Conservation (phyloP, 352 stramenopile genomes). For the Globisporangium yorkense region DNA sequence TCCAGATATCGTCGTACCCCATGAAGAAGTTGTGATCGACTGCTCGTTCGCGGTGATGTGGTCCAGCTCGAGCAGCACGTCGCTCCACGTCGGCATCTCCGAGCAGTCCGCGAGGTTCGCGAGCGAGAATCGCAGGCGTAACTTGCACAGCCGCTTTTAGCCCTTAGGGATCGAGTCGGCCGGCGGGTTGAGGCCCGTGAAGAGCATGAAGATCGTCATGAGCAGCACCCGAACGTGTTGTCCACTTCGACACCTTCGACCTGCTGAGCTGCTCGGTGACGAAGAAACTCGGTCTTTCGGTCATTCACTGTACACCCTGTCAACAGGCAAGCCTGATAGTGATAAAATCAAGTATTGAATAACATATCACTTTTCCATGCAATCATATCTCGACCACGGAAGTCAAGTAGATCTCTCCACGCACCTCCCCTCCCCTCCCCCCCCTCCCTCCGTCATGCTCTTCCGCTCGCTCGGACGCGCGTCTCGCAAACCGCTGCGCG, state of each 20-base stretch:
- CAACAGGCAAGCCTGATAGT: no score
- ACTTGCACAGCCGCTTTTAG: slow-evolving; percentile 10
- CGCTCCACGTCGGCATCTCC: background rate
- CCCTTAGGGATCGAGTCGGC: slow-evolving; percentile 13
- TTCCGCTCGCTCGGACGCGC: slow-evolving; percentile 17
- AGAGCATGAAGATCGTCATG: slow-evolving; percentile 34
- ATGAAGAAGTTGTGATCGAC: slow-evolving; percentile 13
- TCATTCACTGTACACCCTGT: no score
- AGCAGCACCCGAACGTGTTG: slow-evolving; percentile 5
- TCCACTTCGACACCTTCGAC: no score
- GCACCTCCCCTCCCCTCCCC: background rate
- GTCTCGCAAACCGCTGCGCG: slow-evolving; percentile 16
- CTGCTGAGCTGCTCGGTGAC: no score
- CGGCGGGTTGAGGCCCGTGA: slow-evolving; percentile 36
- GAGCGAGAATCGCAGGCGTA: background rate
- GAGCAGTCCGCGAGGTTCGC: slow-evolving; percentile 7
- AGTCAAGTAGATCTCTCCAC: no score
- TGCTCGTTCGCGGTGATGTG: slow-evolving; percentile 14
- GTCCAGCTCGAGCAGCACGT: background rate
- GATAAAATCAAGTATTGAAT: no score
- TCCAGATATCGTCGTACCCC: background rate
- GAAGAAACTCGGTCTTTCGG: no score
- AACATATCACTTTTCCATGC: background rate
- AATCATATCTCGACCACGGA: background rate
- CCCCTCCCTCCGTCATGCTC: slow-evolving; percentile 7